These are phyloP conservation scores for Colletotrichum graminicola DNA, from an alignment of 2,329 filamentous ascomycete species.

Conservation along the genomic window DNA sequence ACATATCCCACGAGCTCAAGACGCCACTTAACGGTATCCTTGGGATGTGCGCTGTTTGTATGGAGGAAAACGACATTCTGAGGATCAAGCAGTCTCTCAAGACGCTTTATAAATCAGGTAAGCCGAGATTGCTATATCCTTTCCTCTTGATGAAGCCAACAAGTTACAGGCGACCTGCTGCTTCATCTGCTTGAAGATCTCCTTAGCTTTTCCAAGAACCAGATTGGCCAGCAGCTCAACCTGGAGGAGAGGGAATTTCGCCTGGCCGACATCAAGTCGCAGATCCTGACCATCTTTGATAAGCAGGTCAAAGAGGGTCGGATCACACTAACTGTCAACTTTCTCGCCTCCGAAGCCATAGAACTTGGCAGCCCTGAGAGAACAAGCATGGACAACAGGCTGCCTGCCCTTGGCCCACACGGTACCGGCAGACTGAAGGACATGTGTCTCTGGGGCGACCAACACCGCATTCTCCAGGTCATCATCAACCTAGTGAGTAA, in stretches of 20 bases:
- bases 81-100: conserved; percentile 86
- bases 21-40: conserved; percentile 96
- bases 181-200: conserved; percentile 90
- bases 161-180: conserved; percentile 72
- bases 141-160: conserved; percentile 25
- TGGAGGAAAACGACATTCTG: conserved; percentile 86
- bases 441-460: conserved; percentile 92
- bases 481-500: conserved; percentile 95
- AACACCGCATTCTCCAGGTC: conserved; percentile 91
- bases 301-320: conserved; percentile 86
- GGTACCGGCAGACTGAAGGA: conserved; percentile 80
- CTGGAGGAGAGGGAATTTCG: conserved; percentile 89
- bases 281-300: conserved; percentile 88
- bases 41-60: conserved; percentile 92
- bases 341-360: conserved; percentile 65
- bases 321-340: conserved; percentile 80
- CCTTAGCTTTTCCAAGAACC: conserved; percentile 93
- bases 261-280: conserved; percentile 84
- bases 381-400: conserved; percentile 48
- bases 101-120: conserved; percentile 86
- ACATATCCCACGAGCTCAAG: conserved; percentile 89
- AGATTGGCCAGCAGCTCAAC: conserved; percentile 85
- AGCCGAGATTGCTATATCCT: conserved; percentile 8
- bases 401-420: conserved; percentile 72
- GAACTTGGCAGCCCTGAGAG: conserved; percentile 46